phyloP scores from a whole-genome alignment of 441 rosid species.

The Manihot esculenta region DNA sequence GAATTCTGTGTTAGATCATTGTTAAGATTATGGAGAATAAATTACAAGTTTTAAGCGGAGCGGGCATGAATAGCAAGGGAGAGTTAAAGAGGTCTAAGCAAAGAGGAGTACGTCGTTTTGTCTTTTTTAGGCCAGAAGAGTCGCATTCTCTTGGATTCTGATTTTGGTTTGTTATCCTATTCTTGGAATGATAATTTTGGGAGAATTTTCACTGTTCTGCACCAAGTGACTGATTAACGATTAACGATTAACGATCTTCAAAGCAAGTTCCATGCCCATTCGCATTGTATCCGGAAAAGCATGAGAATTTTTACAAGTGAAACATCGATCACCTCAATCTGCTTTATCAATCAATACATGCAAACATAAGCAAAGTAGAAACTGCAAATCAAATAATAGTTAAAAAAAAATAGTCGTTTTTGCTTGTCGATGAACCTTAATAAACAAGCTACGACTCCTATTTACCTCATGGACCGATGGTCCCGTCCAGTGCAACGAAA shows the following conservation, averaged over 20 bases:
- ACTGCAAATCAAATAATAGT: neutral
- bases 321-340: neutral
- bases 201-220: neutral
- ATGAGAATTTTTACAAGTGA: neutral
- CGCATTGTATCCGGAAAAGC: slow-evolving; percentile 8
- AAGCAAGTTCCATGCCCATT: neutral
- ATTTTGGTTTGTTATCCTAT: neutral
- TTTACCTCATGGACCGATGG: no score
- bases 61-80: neutral
- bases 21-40: slow-evolving; percentile 18
- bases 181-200: neutral
- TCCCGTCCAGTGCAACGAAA: no score
- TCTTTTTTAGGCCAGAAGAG: neutral
- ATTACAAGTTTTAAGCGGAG: neutral
- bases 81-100: neutral
- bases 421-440: no score
- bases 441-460: no score
- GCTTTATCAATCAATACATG: neutral
- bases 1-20: slow-evolving; percentile 16
- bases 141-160: slow-evolving; percentile 8
- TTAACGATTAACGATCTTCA: no score
- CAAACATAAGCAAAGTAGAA: neutral
- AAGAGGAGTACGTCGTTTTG: neutral
- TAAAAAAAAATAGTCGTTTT: no score
- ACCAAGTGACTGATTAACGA: neutral